Conservation (phyloP, 1,284 basidiomycete species). For the Pseudozyma tsukubaensis region DNA sequence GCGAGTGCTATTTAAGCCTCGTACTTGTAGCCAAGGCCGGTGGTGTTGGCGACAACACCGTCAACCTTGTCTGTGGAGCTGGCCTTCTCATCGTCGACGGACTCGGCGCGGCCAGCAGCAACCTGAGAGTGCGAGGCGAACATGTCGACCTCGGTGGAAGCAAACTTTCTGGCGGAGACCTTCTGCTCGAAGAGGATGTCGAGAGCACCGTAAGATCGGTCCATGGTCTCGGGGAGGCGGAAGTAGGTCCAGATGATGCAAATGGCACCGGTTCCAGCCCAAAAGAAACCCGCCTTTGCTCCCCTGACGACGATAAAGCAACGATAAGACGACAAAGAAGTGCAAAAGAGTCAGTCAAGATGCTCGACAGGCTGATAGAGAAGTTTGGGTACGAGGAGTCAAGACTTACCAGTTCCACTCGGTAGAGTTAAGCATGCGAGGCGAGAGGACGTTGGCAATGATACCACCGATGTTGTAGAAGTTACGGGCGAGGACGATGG, state of each 20-base stretch:
- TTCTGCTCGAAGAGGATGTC: constrained; percentile 69
- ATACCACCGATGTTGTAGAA: constrained; percentile 68
- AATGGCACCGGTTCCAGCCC: constrained; percentile 68
- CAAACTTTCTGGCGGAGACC: constrained; percentile 68
- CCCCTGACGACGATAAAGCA: no score
- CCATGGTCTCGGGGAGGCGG: constrained; percentile 70
- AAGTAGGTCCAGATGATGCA: constrained; percentile 69
- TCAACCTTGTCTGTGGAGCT: constrained; percentile 40
- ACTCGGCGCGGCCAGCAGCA: constrained; percentile 5
- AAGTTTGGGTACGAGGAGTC: no score
- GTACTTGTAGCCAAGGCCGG: constrained; percentile 45
- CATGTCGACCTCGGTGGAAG: constrained; percentile 64
- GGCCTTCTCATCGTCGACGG: constrained; percentile 29
- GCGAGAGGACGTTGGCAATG: constrained; percentile 71
- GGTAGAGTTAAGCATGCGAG: constrained; percentile 70
- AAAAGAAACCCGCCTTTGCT: constrained; percentile 69
- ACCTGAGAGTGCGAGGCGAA: constrained; percentile 46
- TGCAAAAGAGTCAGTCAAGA: no score
- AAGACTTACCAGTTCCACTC: constrained; percentile 71
- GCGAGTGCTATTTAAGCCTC: constrained; percentile 14
- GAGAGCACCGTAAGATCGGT: constrained; percentile 70
- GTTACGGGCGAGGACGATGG: constrained; percentile 72
- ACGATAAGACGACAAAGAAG: no score
- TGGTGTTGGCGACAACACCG: constrained; percentile 32
- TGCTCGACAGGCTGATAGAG: no score